Evolutionary conservation across 2,329 filamentous ascomycete genomes (phyloP), one percentile per base, ranked within the genome.

Genomic region (Alternaria ethzedia): DNA sequence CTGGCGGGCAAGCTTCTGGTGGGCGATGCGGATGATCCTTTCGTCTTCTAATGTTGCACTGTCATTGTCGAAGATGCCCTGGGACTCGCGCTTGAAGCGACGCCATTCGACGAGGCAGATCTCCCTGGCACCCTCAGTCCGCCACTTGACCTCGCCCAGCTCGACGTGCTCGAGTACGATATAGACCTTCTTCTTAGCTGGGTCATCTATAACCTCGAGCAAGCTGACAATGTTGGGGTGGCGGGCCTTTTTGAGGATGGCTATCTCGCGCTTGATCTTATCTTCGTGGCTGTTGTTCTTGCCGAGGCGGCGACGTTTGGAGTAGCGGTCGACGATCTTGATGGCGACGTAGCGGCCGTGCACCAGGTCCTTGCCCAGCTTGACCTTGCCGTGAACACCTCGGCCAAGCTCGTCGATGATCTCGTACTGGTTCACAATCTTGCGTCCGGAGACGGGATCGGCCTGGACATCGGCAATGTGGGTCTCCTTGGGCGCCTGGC

Each of bases 401-500:
- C 96, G 91, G 59, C 96, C 96, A 57, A 99, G 92, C 81, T 99
- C 96, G 79, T 97, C 92, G 69, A 98, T 91, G 72, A 99, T 93
- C 81, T 97, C 93, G 82, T 99, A 99, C 77, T 97, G 92, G 76
- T 99, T 99, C 84, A 99, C 97, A 57, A 94, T 86, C 82, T 99
- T 99, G 67, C 96, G 92, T 63, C 96, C 96, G 6, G 95, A 97
- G 66, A 93, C 86, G 57, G 88, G 88, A 79, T 98, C 94, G 66
- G 94, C 90, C 75, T 98, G 95, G 71, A 97, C 93, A 74, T 94
- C 90, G 57, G 93, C 94, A 67, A 94, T 93, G 81, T 97, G 92
- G 10, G 95, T 97, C 82, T 85, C 83, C 70, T 84, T 85, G 30
- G 83, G 83, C n/a, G 80, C 78, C 68, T 84, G 82, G 17, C 82